Base-by-base conservation (phyloP, 257 asterid genomes). In the Solanum piurae region DNA sequence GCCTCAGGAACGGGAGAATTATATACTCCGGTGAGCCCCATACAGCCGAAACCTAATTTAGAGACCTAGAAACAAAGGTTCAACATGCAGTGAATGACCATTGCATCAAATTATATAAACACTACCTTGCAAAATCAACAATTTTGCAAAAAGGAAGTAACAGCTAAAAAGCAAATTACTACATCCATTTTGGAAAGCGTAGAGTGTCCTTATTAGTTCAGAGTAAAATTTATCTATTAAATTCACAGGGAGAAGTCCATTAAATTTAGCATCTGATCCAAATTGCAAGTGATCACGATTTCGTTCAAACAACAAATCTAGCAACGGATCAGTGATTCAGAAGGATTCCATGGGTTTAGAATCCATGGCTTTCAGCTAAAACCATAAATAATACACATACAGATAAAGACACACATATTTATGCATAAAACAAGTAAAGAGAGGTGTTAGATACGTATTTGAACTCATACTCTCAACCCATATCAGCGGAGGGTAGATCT, bases 1-100 rank as follows among this genome's bases (percentile, higher is more conserved):
- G 89, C 94, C 84, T 89, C 92, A 33, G 93, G 62, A 36, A 93
- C 29, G 29, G 96, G 94, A 60, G 76, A 34, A 87, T 92, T 93
- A 85, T 93, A 92, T 2, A 88, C 23, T 83, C 96, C 94, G 23
- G 91, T 90, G 71, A 93, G 91, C 84, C 96, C 96, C 96, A 92
- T 93, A 89, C 93, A 93, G 60, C 96, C 96, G 85, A 76, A 93
- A 29, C 96, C 96, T 60, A 93, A 52, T 55, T 88, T 92, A 34
- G 96, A 92, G 46, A 93, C 95, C 96, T 92, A 82, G 40, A 79
- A 79, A 79, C 85, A 44, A 79, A 79, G 27, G 40, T 27, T 27
- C 23, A 77, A 44, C 23, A 46, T 16, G 85, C 40, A 4, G 66
- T 79, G 38, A 79, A 79, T 79, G 85, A 79, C 40, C 66, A 79